phyloP scores from a whole-genome alignment of 805 yeast species.

The Maudiozyma saulgeensis region DNA sequence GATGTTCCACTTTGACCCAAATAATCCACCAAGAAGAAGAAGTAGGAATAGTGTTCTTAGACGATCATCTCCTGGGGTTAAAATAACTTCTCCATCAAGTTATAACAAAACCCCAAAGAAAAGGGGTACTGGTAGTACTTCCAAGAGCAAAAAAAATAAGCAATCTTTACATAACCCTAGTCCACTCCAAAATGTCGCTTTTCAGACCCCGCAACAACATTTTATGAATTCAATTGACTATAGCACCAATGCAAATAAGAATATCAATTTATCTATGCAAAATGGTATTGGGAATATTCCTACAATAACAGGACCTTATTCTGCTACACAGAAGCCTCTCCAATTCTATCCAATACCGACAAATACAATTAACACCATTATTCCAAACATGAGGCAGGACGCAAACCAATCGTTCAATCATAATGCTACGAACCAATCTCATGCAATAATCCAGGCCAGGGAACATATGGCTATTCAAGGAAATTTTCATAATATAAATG shows the following conservation, averaged over 20 bases:
- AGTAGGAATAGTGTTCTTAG: slow-evolving; percentile 28
- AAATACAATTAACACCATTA: slow-evolving; percentile 1
- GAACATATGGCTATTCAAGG: no score
- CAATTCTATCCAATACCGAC: slow-evolving; percentile 27
- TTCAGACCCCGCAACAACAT: slow-evolving; percentile 27
- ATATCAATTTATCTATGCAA: neutral
- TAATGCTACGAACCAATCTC: neutral
- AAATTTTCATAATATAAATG: no score
- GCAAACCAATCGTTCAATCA: neutral
- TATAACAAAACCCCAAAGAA: slow-evolving; percentile 29
- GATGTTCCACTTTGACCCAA: slow-evolving; percentile 42
- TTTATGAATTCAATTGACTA: slow-evolving; percentile 1
- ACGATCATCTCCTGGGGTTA: slow-evolving; percentile 25
- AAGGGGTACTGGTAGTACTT: slow-evolving; percentile 6
- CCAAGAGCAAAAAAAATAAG: slow-evolving; percentile 6
- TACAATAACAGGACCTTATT: slow-evolving; percentile 5
- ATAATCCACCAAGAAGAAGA: slow-evolving; percentile 36
- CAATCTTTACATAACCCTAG: slow-evolving; percentile 18
- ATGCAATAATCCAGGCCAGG: no score
- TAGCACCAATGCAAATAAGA: neutral
- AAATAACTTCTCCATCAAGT: slow-evolving; percentile 27
- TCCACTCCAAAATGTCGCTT: slow-evolving; percentile 26
- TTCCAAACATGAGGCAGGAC: neutral
- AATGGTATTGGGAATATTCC: neutral
- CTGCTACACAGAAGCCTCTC: slow-evolving; percentile 27